Evolutionary conservation across 2,329 filamentous ascomycete genomes (phyloP).

Genomic region (Ophiostoma triangulosporum): DNA sequence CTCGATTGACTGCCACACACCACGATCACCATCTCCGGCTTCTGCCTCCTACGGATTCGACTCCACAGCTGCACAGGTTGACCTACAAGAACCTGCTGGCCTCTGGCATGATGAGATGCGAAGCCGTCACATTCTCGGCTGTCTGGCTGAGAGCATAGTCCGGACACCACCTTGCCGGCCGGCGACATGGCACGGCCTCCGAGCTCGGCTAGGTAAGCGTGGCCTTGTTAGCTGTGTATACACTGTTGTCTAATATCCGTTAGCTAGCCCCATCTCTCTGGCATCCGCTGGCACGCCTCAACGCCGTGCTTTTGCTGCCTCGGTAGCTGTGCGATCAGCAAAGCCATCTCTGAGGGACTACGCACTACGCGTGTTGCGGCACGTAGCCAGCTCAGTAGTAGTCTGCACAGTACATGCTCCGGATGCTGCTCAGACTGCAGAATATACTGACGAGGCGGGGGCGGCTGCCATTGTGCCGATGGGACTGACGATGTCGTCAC

Average conservation of each 20-base stretch:
- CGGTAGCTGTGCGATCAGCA: slow-evolving; percentile 4
- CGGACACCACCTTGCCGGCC: background rate
- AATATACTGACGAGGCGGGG: background rate
- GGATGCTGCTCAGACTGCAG: background rate
- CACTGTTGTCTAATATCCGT: background rate
- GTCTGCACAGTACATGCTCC: slow-evolving; percentile 21
- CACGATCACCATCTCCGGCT: background rate
- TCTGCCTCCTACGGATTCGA: background rate
- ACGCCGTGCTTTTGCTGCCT: background rate
- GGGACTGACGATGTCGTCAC: slow-evolving; percentile 47
- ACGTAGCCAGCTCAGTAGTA: slow-evolving; percentile 30
- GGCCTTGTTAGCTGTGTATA: background rate
- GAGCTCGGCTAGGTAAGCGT: background rate
- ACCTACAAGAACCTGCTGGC: background rate
- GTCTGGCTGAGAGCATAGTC: slow-evolving; percentile 3
- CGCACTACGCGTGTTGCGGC: slow-evolving; percentile 39
- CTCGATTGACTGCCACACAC: background rate
- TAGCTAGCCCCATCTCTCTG: background rate
- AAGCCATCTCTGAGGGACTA: slow-evolving; percentile 27
- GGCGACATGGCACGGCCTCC: background rate
- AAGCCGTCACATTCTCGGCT: slow-evolving; percentile 8
- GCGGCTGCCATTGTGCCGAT: slow-evolving; percentile 19
- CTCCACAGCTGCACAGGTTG: background rate
- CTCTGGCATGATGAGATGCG: slow-evolving; percentile 14
- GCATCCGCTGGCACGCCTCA: background rate